Evolutionary conservation across 305 asterid species (phyloP).

Genomic region (Ajuga reptans): DNA sequence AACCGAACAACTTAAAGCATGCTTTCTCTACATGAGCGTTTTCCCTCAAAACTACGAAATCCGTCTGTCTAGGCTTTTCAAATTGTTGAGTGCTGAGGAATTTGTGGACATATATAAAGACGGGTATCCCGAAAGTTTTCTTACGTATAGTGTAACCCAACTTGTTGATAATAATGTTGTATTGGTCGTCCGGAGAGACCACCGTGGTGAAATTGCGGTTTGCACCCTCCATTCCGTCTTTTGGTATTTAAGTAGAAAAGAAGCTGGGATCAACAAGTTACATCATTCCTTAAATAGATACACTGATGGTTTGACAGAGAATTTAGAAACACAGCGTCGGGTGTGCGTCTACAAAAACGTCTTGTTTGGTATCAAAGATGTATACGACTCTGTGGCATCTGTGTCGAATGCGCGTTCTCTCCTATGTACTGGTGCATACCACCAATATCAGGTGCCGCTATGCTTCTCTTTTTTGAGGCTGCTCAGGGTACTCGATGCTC

Average conservation of each 20-base stretch:
- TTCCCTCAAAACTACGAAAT: neutral
- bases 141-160: neutral
- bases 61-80: neutral
- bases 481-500: conserved; percentile 8
- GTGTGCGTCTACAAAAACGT: neutral
- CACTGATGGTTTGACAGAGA: neutral
- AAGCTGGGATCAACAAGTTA: neutral
- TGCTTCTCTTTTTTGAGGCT: neutral
- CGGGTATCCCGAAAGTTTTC: no score
- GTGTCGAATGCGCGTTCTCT: neutral
- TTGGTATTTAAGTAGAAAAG: neutral
- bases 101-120: neutral
- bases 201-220: neutral
- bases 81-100: conserved; percentile 23
- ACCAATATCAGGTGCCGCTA: neutral
- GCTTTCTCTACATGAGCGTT: neutral
- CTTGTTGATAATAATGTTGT: conserved; percentile 15
- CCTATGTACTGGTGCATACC: neutral
- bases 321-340: neutral
- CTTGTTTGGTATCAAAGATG: neutral
- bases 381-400: neutral
- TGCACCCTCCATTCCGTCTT: conserved; percentile 17
- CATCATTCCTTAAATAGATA: neutral
- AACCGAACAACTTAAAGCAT: neutral
- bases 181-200: neutral